Evolutionary conservation across 345 rosid genomes (phyloP).

Genomic region (Geranium brycei): DNA sequence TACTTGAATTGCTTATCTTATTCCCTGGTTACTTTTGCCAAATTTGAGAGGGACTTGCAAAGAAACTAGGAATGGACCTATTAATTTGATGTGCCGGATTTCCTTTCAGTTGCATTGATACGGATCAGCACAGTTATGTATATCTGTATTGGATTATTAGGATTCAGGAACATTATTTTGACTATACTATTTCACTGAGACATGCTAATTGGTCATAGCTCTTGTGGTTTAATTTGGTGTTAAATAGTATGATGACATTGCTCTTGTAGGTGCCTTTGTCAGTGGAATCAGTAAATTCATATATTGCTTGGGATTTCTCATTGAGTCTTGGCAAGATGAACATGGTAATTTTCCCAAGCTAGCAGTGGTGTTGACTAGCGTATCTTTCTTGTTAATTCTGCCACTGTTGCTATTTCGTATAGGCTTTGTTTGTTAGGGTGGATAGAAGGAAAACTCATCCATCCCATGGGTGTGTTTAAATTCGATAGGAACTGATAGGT

Average conservation of each 20-base stretch:
- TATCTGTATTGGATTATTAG: too few relatives aligned
- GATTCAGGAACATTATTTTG: too few relatives aligned
- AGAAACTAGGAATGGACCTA: too few relatives aligned
- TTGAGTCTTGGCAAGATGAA: constrained; percentile 70
- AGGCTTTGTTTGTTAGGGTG: neutral
- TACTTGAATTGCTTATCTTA: too few relatives aligned
- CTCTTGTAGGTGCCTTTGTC: constrained; percentile 49
- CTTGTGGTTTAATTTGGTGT: neutral
- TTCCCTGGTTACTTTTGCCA: too few relatives aligned
- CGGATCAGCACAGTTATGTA: neutral
- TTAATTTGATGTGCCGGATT: too few relatives aligned
- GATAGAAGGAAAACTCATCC: neutral
- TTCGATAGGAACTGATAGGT: too few relatives aligned
- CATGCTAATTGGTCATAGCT: neutral
- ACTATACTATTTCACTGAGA: neutral
- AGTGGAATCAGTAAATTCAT: constrained; percentile 84
- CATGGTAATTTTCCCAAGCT: constrained; percentile 35
- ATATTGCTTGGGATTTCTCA: constrained; percentile 94
- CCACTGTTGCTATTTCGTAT: neutral
- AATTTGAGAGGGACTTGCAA: too few relatives aligned
- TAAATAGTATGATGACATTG: neutral
- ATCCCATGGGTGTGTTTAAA: too few relatives aligned
- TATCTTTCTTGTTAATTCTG: too few relatives aligned
- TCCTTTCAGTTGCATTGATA: neutral
- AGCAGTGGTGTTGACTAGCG: neutral